Base-by-base conservation (phyloP, 768 basidiomycete genomes). In the Lentinula sp. region DNA sequence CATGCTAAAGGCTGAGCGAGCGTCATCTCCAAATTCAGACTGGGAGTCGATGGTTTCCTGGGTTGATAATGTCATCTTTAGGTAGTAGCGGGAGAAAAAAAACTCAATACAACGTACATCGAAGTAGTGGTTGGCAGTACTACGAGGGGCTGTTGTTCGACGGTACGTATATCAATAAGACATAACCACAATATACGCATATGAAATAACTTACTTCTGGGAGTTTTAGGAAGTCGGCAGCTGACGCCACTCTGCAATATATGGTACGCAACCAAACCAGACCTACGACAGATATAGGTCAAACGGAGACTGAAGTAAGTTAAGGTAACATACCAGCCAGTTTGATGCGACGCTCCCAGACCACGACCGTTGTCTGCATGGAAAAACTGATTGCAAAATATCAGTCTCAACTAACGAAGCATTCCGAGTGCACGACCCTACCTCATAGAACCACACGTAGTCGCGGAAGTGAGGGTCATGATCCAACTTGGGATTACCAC, bases 311-410 rank as follows among this genome's bases (percentile, higher is more conserved):
- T 28, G 11, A 28, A 28, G 4, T 5, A 23, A 56, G 8, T n/a
- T 39, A 9, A n/a, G 23, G 11, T 37, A 2, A 64, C 80, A 74
- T 69, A 88, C 95, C 96, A 99, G 66, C 97, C 97, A 63, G 95
- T 98, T 73, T 99, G 97, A 75, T 99, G 97, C 5, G 95, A 97
- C 2, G 96, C 97, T 43, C 97, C 97, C 11, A 99, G 81, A 18
- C 97, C 97, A 61, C 87, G 84, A 18, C 97, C 97, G 60, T 80
- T 87, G 66, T 99, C 94, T 13, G 87, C 96, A 71, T 98, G 91
- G 87, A 98, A 98, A 78, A 89, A 98, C 90, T 95, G 65, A 32
- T 57, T 7, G 64, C n/a, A 21, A 21, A 48, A 35, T 28, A 50
- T 32, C 40, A 15, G 48, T 16, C 32, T 51, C 13, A 15, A 11